Conservation (phyloP, 129 eudicot species). For the Chrysanthemum makinoi region DNA sequence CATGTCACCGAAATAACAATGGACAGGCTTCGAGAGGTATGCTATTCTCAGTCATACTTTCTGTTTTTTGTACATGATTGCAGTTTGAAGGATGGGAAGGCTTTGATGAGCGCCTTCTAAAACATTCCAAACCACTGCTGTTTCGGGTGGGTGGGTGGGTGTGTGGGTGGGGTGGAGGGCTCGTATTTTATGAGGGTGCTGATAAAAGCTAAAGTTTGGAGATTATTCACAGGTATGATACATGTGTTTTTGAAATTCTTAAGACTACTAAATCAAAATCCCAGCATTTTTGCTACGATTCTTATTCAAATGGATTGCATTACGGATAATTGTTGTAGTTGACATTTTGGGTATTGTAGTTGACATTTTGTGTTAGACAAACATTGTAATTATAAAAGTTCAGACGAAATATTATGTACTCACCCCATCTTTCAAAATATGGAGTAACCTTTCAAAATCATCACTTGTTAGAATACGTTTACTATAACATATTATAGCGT, state of each 20-base stretch:
- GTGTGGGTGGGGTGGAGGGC: no score
- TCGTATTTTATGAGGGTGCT: conserved; percentile 86
- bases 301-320: no score
- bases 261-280: neutral
- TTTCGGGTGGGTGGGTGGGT: conserved; percentile 66
- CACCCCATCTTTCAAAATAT: no score
- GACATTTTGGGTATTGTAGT: no score
- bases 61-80: conserved; percentile 5
- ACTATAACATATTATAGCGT: no score
- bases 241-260: neutral
- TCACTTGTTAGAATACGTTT: no score
- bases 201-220: conserved; percentile 54
- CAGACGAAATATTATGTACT: no score
- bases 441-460: no score
- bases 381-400: no score
- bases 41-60: neutral
- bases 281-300: no score
- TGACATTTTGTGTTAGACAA: no score
- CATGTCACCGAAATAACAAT: conserved; percentile 90
- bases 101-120: conserved; percentile 69
- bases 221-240: conserved; percentile 1
- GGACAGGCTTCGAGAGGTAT: conserved; percentile 78
- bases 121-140: conserved; percentile 83
- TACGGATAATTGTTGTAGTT: no score
- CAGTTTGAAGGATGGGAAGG: conserved; percentile 96